phyloP scores from a whole-genome alignment of 345 rosid genomes.

The Linum tenue region DNA sequence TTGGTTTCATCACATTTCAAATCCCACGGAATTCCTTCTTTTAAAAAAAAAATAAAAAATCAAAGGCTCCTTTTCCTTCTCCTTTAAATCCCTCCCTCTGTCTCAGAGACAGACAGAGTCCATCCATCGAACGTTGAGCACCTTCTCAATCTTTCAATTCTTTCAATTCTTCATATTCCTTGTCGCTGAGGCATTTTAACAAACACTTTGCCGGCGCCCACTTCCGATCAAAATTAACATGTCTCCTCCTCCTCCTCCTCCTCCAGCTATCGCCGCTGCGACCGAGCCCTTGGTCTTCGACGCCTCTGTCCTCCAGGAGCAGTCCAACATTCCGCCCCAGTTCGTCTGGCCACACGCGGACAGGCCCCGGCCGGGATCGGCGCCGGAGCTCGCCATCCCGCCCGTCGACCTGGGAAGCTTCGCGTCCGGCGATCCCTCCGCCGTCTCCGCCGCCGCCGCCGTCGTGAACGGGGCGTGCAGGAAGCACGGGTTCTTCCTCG shows the following conservation, averaged over 20 bases:
- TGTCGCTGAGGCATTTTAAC: not conserved
- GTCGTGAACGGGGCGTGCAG: constrained; percentile 37
- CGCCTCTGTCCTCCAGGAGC: constrained; percentile 20
- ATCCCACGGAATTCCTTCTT: too few species aligned
- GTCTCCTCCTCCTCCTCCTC: not conserved
- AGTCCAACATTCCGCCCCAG: constrained; percentile 19
- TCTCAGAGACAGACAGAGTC: too few species aligned
- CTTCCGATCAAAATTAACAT: not conserved
- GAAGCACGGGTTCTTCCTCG: constrained; percentile 57
- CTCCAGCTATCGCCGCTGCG: not conserved
- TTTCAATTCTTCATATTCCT: not conserved
- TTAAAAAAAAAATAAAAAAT: too few species aligned
- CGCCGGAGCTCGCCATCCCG: constrained; percentile 35
- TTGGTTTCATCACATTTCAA: too few species aligned
- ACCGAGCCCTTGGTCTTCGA: constrained; percentile 4
- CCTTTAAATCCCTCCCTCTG: not conserved
- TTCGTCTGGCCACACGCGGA: constrained; percentile 39
- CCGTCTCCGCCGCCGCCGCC: constrained; percentile 21
- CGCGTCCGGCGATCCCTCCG: constrained; percentile 29
- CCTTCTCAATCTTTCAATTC: too few species aligned
- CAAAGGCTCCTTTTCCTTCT: not conserved
- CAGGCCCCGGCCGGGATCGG: constrained; percentile 20
- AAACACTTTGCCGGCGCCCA: not conserved
- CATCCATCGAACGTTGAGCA: too few species aligned
- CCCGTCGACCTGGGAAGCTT: constrained; percentile 38